These are phyloP conservation scores for Kluyveromyces nonfermentans DNA, from an alignment of 805 yeast genomes.

Conservation along the genomic window DNA sequence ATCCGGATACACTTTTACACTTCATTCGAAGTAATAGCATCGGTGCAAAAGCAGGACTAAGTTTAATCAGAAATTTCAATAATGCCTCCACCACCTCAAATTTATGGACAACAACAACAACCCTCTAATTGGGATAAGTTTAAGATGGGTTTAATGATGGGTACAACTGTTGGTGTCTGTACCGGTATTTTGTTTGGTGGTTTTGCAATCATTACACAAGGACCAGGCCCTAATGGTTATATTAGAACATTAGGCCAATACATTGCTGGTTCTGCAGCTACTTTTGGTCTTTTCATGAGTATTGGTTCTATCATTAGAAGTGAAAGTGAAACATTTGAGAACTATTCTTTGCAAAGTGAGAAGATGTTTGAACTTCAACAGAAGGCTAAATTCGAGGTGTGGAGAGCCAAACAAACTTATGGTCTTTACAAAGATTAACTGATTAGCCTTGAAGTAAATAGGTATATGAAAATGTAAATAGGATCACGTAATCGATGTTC, in stretches of 20 bases:
- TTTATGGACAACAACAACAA: constrained; percentile 48
- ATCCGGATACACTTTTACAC: background rate
- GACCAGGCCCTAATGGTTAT: constrained; percentile 98
- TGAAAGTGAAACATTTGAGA: constrained; percentile 32
- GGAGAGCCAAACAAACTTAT: constrained; percentile 18
- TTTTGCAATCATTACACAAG: constrained; percentile 78
- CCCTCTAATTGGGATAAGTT: constrained; percentile 92
- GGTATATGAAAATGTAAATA: background rate
- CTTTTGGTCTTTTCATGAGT: constrained; percentile 94
- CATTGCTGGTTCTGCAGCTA: constrained; percentile 92
- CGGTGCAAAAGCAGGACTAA: background rate
- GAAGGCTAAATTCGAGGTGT: constrained; percentile 24
- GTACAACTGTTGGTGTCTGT: constrained; percentile 74
- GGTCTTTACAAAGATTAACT: constrained; percentile 7
- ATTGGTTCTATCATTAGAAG: constrained; percentile 89
- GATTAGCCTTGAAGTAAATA: background rate
- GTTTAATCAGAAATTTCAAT: background rate
- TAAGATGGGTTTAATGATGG: constrained; percentile 98
- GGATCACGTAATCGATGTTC: background rate
- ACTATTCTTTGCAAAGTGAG: background rate
- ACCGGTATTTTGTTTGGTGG: constrained; percentile 95
- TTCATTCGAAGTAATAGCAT: too few relatives aligned
- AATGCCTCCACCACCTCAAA: constrained; percentile 61
- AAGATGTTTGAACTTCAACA: constrained; percentile 17
- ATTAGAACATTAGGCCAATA: constrained; percentile 95